phyloP scores from a whole-genome alignment of 1,284 basidiomycete species.

The Ceratobasidium sp. region DNA sequence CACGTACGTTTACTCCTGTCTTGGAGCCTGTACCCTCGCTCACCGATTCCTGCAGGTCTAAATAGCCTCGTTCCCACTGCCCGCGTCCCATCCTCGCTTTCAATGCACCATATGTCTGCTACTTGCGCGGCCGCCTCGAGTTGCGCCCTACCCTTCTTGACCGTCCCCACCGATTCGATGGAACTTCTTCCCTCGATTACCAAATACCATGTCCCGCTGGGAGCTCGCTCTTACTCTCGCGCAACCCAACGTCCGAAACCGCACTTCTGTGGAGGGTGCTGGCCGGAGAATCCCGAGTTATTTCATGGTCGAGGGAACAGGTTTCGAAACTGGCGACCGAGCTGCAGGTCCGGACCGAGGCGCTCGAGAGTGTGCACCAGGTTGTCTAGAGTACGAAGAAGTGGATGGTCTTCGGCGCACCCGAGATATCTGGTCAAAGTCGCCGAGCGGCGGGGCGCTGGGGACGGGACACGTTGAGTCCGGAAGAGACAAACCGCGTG shows the following conservation, averaged over 20 bases:
- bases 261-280: constrained; percentile 15
- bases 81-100: constrained; percentile 2
- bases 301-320: constrained; percentile 2
- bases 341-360: constrained; percentile 28
- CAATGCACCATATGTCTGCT: neutral
- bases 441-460: constrained; percentile 66
- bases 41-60: constrained; percentile 5
- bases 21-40: neutral
- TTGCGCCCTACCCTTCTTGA: constrained; percentile 22
- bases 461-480: constrained; percentile 63
- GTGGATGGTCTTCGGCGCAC: constrained; percentile 22
- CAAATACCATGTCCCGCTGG: neutral
- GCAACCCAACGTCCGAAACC: neutral
- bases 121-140: constrained; percentile 10
- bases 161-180: neutral
- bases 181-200: constrained; percentile 8
- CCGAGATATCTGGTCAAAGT: constrained; percentile 13
- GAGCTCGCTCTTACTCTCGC: neutral
- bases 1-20: neutral
- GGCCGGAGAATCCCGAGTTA: constrained; percentile 3
- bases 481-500: constrained; percentile 59
- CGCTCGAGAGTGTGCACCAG: constrained; percentile 30
- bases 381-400: constrained; percentile 4
- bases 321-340: constrained; percentile 23
- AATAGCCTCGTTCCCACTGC: neutral